Evolutionary conservation across 257 asterid genomes (phyloP).

Genomic region (Nicotiana otophora): DNA sequence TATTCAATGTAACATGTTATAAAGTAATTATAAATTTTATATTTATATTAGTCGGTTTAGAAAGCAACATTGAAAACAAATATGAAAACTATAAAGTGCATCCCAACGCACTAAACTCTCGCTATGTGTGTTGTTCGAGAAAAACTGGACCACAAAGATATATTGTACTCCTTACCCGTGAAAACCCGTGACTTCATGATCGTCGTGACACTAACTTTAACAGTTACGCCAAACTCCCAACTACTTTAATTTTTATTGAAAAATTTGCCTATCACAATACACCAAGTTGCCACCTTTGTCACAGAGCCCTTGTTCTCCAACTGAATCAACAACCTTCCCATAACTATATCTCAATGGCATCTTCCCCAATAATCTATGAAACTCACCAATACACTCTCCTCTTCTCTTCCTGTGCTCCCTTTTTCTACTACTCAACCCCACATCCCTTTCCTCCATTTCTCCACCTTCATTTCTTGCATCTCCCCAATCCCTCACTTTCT

Average conservation of each 20-base stretch:
- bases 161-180: too few relatives aligned
- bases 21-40: too few relatives aligned
- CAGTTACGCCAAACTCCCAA: too few relatives aligned
- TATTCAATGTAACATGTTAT: too few relatives aligned
- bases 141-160: too few relatives aligned
- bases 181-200: too few relatives aligned
- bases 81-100: too few relatives aligned
- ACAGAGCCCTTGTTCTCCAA: constrained; percentile 86
- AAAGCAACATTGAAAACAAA: too few relatives aligned
- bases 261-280: constrained; percentile 56
- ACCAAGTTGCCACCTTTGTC: constrained; percentile 57
- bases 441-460: constrained; percentile 42
- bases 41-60: too few relatives aligned
- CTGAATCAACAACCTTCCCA: constrained; percentile 62
- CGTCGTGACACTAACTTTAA: too few relatives aligned
- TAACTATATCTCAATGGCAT: constrained; percentile 79
- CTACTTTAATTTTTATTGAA: neutral
- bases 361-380: constrained; percentile 57
- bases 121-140: too few relatives aligned
- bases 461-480: constrained; percentile 75
- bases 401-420: constrained; percentile 80
- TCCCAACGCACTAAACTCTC: too few relatives aligned
- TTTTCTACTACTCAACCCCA: constrained; percentile 74
- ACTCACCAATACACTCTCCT: constrained; percentile 70
- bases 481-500: constrained; percentile 77